Conservation (phyloP, 495 filamentous ascomycete genomes). For the Hypoxylon intermedium region DNA sequence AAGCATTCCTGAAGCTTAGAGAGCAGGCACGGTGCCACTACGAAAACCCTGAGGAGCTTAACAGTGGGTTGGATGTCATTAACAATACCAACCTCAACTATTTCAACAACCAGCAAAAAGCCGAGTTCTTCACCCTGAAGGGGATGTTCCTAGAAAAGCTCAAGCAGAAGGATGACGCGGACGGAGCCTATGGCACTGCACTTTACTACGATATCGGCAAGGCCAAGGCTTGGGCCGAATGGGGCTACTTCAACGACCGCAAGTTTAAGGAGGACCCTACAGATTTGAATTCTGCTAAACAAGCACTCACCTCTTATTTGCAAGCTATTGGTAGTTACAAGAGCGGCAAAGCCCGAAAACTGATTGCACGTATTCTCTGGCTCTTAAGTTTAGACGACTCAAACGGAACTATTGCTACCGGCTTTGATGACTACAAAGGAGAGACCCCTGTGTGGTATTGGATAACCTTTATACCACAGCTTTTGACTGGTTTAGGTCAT, state of each 20-base stretch:
- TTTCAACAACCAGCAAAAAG: constrained; percentile 94
- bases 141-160: constrained; percentile 99
- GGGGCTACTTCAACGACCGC: constrained; percentile 96
- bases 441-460: constrained; percentile 98
- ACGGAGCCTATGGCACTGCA: constrained; percentile 91
- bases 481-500: constrained; percentile 85
- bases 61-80: constrained; percentile 93
- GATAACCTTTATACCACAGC: constrained; percentile 98
- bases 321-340: constrained; percentile 96
- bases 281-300: constrained; percentile 80
- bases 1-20: constrained; percentile 94
- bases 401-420: constrained; percentile 75
- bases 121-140: constrained; percentile 98
- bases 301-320: constrained; percentile 93
- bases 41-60: constrained; percentile 89
- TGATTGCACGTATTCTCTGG: constrained; percentile 96
- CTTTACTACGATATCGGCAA: constrained; percentile 93
- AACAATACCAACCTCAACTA: constrained; percentile 99
- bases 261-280: constrained; percentile 88
- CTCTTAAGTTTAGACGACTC: constrained; percentile 91
- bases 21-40: constrained; percentile 99
- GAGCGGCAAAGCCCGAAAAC: constrained; percentile 92
- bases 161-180: constrained; percentile 83
- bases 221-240: constrained; percentile 98
- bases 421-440: constrained; percentile 93